Percentiles rank a stretch among this genome's conserved stretches.
Conservation (phyloP, 345 rosid genomes). For the Melaleuca quinquenervia region DNA sequence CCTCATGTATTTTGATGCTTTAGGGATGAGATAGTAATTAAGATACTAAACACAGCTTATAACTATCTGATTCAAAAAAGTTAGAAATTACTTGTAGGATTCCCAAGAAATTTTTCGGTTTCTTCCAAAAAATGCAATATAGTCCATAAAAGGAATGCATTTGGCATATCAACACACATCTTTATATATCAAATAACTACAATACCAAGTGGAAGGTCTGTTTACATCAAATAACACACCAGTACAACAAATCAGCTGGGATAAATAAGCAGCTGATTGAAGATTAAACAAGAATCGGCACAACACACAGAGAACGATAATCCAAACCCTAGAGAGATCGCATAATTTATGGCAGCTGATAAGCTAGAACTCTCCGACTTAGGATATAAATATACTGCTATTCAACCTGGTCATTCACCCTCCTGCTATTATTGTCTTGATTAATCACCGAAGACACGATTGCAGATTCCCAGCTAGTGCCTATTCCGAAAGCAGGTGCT, state of each 20-base stretch:
- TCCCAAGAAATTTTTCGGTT: background rate
- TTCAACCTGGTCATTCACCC: background rate
- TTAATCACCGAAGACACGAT: constrained; percentile 12
- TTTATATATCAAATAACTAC: background rate
- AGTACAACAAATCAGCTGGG: background rate
- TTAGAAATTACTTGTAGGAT: background rate
- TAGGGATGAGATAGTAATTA: background rate
- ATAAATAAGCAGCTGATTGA: background rate
- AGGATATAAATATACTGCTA: background rate
- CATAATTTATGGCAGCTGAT: background rate
- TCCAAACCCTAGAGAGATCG: background rate
- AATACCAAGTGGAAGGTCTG: background rate
- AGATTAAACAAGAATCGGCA: background rate
- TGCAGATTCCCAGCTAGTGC: constrained; percentile 21
- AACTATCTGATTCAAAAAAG: background rate
- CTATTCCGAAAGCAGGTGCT: constrained; percentile 3
- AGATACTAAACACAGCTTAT: background rate
- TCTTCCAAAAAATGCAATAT: background rate
- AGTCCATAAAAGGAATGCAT: background rate
- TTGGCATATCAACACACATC: background rate
- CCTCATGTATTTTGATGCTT: background rate
- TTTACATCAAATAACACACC: background rate
- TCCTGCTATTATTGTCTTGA: background rate
- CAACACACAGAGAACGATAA: background rate
- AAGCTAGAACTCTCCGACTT: background rate